phyloP scores from a whole-genome alignment of 2,329 filamentous ascomycete genomes.

The Cryphonectria japonica region DNA sequence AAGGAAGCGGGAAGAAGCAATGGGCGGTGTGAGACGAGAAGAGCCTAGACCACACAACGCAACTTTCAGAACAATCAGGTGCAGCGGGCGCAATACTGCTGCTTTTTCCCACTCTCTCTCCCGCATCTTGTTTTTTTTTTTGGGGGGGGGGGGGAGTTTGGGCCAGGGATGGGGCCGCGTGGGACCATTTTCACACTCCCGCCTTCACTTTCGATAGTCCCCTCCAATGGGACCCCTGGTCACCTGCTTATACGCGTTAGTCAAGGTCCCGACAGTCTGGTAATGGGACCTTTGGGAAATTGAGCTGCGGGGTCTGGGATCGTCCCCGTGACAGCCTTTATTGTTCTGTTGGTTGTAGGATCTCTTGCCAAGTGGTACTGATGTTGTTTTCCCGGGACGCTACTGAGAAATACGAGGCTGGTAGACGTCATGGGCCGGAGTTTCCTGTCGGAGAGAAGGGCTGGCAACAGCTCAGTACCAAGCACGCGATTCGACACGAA shows the following conservation, averaged over 20 bases:
- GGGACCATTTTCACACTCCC: not conserved
- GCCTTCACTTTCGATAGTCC: not conserved
- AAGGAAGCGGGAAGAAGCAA: not conserved
- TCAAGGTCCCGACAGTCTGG: constrained; percentile 26
- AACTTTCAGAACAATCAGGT: not conserved
- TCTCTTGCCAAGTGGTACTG: not conserved
- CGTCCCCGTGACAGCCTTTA: constrained; percentile 1
- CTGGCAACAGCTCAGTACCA: not conserved
- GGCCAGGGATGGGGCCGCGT: not conserved
- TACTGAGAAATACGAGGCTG: not conserved
- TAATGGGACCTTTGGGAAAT: constrained; percentile 21
- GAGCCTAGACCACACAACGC: not conserved
- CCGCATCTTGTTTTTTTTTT: not conserved
- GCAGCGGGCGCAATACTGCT: not conserved
- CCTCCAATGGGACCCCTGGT: not conserved
- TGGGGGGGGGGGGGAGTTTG: no score
- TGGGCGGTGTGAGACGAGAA: not conserved
- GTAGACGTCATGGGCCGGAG: not conserved
- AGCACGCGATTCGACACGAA: not conserved
- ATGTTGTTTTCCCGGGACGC: not conserved
- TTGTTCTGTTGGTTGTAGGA: not conserved
- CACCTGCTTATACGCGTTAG: constrained; percentile 14
- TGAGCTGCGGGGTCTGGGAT: constrained; percentile 17
- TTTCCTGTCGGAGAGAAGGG: not conserved
- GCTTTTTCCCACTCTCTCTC: not conserved